phyloP scores from a whole-genome alignment of 1,284 basidiomycete genomes.

The Anthracocystis panici-leucophaei region DNA sequence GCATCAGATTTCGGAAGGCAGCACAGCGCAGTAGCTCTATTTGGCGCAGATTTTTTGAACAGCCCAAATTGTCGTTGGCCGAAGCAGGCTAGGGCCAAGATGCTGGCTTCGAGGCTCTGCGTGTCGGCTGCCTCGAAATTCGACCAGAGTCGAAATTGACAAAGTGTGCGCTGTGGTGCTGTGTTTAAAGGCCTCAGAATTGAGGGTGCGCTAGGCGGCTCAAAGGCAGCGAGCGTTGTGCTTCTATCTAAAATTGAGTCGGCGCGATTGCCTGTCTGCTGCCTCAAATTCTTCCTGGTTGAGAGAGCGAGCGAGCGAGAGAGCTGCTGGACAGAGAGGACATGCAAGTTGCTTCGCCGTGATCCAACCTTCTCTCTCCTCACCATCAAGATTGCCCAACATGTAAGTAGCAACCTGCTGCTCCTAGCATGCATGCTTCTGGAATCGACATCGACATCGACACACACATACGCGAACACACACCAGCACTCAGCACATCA shows the following conservation, averaged over 20 bases:
- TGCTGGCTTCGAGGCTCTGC: no score
- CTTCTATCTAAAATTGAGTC: neutral
- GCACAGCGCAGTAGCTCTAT: neutral
- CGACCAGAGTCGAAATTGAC: neutral
- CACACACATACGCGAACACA: neutral
- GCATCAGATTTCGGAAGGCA: neutral
- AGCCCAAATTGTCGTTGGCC: neutral
- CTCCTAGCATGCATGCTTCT: conserved; percentile 27
- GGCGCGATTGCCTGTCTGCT: conserved; percentile 24
- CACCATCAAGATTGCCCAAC: conserved; percentile 66
- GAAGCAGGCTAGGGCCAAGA: neutral
- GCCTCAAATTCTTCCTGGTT: neutral
- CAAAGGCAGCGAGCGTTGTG: no score
- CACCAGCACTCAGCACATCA: conserved; percentile 5
- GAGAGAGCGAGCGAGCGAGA: conserved; percentile 13
- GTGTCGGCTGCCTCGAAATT: neutral
- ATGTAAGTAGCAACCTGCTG: conserved; percentile 47
- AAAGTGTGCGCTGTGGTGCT: neutral
- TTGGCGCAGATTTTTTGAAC: conserved; percentile 18
- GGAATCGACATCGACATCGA: conserved; percentile 20
- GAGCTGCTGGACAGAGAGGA: conserved; percentile 11
- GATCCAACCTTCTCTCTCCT: conserved; percentile 70
- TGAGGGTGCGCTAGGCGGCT: neutral
- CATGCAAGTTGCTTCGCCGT: conserved; percentile 28
- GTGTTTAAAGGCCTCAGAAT: neutral